phyloP scores from a whole-genome alignment of 1,284 basidiomycete species.

The Ganoderma lucidum region DNA sequence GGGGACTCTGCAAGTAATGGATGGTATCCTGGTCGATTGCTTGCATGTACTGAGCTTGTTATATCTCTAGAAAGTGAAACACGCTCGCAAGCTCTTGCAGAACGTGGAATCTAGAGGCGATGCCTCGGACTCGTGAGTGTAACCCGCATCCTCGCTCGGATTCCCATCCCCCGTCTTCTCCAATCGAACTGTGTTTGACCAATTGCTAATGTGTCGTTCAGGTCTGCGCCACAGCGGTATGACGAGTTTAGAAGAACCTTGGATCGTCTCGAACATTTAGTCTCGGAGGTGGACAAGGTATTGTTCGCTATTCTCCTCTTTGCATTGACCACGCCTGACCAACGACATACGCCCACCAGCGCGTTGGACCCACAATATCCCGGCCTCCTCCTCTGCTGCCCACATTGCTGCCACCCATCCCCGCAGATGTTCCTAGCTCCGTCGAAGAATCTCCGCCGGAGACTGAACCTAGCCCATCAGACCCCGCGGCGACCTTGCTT shows the following conservation, averaged over 20 bases:
- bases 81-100: conserved; percentile 64
- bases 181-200: too few relatives aligned
- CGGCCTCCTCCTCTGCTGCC: conserved; percentile 48
- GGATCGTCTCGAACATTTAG: conserved; percentile 58
- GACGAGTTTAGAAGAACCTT: conserved; percentile 57
- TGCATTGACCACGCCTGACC: background rate
- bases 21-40: too few relatives aligned
- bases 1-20: conserved; percentile 62
- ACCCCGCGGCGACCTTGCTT: conserved; percentile 28
- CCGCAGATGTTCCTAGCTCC: conserved; percentile 38
- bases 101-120: conserved; percentile 60
- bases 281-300: conserved; percentile 60
- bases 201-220: background rate
- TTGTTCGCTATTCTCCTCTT: conserved; percentile 3
- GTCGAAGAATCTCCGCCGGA: conserved; percentile 16
- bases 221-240: conserved; percentile 36
- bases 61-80: conserved; percentile 64
- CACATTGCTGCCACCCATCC: conserved; percentile 37
- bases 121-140: conserved; percentile 53
- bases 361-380: conserved; percentile 46
- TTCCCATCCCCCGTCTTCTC: background rate
- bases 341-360: conserved; percentile 34
- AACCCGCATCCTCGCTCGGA: background rate
- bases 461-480: conserved; percentile 25
- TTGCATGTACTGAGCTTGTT: background rate